These are phyloP conservation scores for Xylariaceae sp. DNA, from an alignment of 2,329 filamentous ascomycete species.

Conservation along the genomic window DNA sequence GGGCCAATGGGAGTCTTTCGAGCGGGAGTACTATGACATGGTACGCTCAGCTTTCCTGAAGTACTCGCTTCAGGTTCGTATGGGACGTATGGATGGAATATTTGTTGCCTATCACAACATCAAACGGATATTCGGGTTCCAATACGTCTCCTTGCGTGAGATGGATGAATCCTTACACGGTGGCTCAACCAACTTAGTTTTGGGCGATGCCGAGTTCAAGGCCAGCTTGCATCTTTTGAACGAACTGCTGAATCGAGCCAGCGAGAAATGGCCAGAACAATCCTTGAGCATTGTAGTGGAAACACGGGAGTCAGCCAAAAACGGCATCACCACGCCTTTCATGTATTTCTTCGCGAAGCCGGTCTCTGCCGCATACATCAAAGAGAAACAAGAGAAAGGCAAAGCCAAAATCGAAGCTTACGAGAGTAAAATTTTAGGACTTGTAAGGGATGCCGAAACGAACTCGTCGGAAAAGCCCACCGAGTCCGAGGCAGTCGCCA, in stretches of 20 bases:
- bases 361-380: slow-evolving; percentile 67
- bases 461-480: slow-evolving; percentile 17
- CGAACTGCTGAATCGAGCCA: slow-evolving; percentile 71
- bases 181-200: slow-evolving; percentile 57
- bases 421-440: slow-evolving; percentile 58
- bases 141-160: slow-evolving; percentile 82
- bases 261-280: slow-evolving; percentile 67
- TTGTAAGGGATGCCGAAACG: slow-evolving; percentile 34
- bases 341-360: slow-evolving; percentile 93
- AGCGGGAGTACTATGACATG: slow-evolving; percentile 97
- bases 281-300: slow-evolving; percentile 81
- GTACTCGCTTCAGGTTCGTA: slow-evolving; percentile 92
- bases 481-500: slow-evolving; percentile 25
- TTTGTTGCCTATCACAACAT: slow-evolving; percentile 97
- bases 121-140: slow-evolving; percentile 92
- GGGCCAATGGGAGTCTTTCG: slow-evolving; percentile 85
- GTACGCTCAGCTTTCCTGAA: slow-evolving; percentile 91
- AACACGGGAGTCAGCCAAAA: slow-evolving; percentile 46
- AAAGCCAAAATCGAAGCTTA: slow-evolving; percentile 64
- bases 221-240: slow-evolving; percentile 76
- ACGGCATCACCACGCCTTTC: slow-evolving; percentile 49
- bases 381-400: slow-evolving; percentile 66
- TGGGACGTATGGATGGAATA: slow-evolving; percentile 98
- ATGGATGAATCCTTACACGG: slow-evolving; percentile 84
- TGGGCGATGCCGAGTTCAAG: slow-evolving; percentile 85